Base-by-base conservation (phyloP, 768 basidiomycete species). In the Phylloporus arenicola region DNA sequence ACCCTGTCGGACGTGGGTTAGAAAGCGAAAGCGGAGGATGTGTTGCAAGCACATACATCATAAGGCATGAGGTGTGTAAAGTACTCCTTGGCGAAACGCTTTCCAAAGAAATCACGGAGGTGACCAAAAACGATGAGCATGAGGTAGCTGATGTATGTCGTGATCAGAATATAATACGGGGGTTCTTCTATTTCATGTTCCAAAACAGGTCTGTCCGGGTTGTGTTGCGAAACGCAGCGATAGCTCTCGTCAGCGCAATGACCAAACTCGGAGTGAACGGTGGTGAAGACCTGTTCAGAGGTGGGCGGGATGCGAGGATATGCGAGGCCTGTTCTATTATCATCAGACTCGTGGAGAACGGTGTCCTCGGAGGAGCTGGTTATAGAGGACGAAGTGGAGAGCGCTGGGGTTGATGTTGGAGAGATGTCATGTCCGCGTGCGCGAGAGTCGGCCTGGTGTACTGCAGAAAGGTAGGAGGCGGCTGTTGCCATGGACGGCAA, bases 91-190 rank as follows among this genome's bases (percentile, higher is more conserved):
- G 76, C 69, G 47, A 96, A 74, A 39, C 84, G 77, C 70, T 96
- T 98, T 20, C 95, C 95, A 55, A 98, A 70, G 64, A 97, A 99
- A 70, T 99, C 96, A 48, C 95, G 84, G 41, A 94, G 71, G 63
- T 98, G 96, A 17, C 96, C 96, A 42, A 99, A 70, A 56, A 82
- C 76, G 57, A 98, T 95, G 50, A 98, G 82, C 52, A 97, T 77
- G 59, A 98, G 79, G 72, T 95, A 98, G 72, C 88, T 86, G 68
- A 95, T 77, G 66, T 97, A 98, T 6, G 93, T 95, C 9, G 88
- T 84, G 54, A 98, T 69, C 38, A 97, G 78, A 61, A 96, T 85
- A 69, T 92, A 93, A 65, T 96, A 92, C 0, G 91, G 88, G 4
- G 95, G 95, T 61, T 94, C 91, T 56, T 86, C 81, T 54, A 89